A percentile compares a stretch with the other conserved stretches of the same genome.
phyloP scores from a whole-genome alignment of 352 stramenopile genomes.

The Pythium biforme region DNA sequence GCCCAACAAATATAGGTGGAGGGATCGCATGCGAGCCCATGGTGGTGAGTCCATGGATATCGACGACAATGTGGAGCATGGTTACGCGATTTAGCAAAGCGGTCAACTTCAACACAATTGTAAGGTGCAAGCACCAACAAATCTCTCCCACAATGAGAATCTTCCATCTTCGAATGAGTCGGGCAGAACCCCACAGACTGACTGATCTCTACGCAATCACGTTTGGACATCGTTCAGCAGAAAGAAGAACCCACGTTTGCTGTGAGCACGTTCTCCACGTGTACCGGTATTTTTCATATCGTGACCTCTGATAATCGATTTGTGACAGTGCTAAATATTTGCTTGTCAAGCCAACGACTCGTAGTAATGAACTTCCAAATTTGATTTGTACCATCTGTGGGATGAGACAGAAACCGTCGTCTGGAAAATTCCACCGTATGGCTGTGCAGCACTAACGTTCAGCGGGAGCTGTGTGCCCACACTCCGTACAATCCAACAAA shows the following conservation, averaged over 20 bases:
- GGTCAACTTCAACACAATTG: background rate
- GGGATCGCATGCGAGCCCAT: too few species aligned
- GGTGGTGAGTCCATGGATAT: too few species aligned
- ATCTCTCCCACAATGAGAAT: background rate
- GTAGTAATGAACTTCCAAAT: background rate
- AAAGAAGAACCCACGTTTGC: background rate
- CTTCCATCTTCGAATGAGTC: background rate
- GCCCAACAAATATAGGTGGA: background rate
- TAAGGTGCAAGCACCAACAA: background rate
- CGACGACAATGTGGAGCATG: background rate
- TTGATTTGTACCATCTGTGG: background rate
- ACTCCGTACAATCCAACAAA: slow-evolving; percentile 2
- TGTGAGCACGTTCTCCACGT: background rate
- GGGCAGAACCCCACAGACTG: background rate
- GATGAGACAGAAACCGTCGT: slow-evolving; percentile 15
- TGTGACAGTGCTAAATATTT: background rate
- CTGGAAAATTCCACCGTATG: slow-evolving; percentile 15
- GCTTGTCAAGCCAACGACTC: too few species aligned
- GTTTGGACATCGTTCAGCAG: slow-evolving; percentile 2
- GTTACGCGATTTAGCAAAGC: background rate
- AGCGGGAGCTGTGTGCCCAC: background rate
- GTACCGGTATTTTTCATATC: slow-evolving; percentile 2
- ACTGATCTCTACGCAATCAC: slow-evolving; percentile 4
- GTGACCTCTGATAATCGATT: background rate
- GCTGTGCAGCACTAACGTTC: background rate